Conservation (phyloP, 1,139 yeast genomes). For the Suzukiozyma palmioleophila region DNA sequence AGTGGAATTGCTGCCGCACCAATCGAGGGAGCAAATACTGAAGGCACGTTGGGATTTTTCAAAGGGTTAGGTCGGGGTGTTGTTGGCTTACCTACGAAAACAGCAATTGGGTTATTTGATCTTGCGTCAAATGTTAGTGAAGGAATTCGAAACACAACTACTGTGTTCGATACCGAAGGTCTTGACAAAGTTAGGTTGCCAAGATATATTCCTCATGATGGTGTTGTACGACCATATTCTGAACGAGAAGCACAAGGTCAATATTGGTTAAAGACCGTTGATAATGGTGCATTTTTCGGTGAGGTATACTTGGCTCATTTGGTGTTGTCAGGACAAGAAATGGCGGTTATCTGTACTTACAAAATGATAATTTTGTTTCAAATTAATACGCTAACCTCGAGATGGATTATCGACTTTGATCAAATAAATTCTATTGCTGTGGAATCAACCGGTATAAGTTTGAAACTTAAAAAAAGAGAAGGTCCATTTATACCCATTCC, state of each 20-base stretch:
- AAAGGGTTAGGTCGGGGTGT: constrained; percentile 94
- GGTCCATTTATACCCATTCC: constrained; percentile 81
- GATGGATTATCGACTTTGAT: constrained; percentile 64
- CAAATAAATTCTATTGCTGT: constrained; percentile 64
- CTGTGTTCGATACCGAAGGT: constrained; percentile 79
- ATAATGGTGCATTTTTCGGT: constrained; percentile 69
- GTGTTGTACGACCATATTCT: constrained; percentile 70
- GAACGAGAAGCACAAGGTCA: constrained; percentile 91
- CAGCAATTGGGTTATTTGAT: constrained; percentile 93
- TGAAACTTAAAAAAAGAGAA: constrained; percentile 55
- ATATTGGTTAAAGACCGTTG: constrained; percentile 78
- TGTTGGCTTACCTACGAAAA: constrained; percentile 91
- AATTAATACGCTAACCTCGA: constrained; percentile 53
- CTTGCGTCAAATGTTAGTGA: constrained; percentile 90
- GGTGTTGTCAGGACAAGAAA: constrained; percentile 74
- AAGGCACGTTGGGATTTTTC: constrained; percentile 88
- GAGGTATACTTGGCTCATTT: constrained; percentile 86
- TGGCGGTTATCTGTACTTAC: constrained; percentile 73
- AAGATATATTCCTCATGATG: constrained; percentile 64
- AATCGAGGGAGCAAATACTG: constrained; percentile 76
- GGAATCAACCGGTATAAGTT: constrained; percentile 75
- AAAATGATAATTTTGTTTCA: constrained; percentile 66
- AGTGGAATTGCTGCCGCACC: constrained; percentile 92
- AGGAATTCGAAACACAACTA: constrained; percentile 89
- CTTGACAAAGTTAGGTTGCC: constrained; percentile 82